Evolutionary conservation across 768 basidiomycete species (phyloP), one percentile per base, ranked within the genome.

Genomic region (Lentinus brumalis): DNA sequence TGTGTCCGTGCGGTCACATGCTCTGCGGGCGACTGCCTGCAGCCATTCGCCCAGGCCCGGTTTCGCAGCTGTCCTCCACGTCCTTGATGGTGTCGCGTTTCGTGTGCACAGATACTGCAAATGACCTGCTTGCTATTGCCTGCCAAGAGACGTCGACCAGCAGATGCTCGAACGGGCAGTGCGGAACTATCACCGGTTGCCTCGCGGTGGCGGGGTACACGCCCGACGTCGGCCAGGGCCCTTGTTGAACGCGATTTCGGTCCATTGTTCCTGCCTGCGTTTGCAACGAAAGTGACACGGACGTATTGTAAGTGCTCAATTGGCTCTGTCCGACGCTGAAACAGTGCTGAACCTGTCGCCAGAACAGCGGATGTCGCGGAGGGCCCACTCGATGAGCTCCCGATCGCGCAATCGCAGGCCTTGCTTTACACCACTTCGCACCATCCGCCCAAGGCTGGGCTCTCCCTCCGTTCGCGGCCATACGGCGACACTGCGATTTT

Each of bases 371-470:
- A 11, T 31, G 44, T 41, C 14, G 42, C 42, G 11, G 32, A 38
- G 32, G 10, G 18, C n/a, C 39, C 50, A 16, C 31, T 32, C 42
- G 31, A 50, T 56, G 62, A 50, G 57, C 57, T 55, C 40, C 21
- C 29, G 39, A 65, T 65, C 60, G 64, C 64, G 64, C 64, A 65
- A 65, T 65, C 60, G 60, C 50, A 30, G 35, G 41, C 29, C 50
- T 21, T 38, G 45, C 50, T 42, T 65, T 61, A 65, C 64, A 50
- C 53, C 52, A 65, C 53, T 53, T 61, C 57, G 45, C 64, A 58
- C 57, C 60, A 65, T 65, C 56, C 46, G 30, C 47, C 4, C 16
- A 45, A n/a, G 4, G n/a, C 44, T 21, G 44, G 35, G 6, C 35
- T 35, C 35, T 35, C 11, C 7, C 35, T 35, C 7, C 11, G 35